Evolutionary conservation across 73 alveolate species (phyloP).

Genomic region (Symbiodinium natans): DNA sequence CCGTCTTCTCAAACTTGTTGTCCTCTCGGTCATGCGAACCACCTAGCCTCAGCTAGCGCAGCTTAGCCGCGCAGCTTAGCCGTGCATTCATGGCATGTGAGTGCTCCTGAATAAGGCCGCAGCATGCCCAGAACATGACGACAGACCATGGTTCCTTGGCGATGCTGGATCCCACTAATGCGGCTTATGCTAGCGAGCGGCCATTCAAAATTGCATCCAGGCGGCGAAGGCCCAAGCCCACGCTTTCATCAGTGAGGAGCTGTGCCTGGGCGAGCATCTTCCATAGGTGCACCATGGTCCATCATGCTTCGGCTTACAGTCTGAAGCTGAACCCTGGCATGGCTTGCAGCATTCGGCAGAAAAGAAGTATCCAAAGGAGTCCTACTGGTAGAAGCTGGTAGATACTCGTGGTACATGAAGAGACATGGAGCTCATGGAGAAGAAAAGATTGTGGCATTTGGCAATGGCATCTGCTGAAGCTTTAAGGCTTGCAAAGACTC

Average conservation of each 20-base stretch:
- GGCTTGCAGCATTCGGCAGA: no score
- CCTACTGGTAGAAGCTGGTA: no score
- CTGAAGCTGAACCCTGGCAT: no score
- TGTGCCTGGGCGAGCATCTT: conserved; percentile 43
- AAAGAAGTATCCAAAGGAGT: no score
- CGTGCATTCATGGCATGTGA: background rate
- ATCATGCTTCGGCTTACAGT: no score
- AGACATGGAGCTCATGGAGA: no score
- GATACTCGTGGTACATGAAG: no score
- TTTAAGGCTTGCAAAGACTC: background rate
- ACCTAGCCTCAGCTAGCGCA: conserved; percentile 10
- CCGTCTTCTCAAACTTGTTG: conserved; percentile 43
- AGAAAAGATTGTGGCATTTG: background rate
- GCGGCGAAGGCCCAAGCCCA: conserved; percentile 64
- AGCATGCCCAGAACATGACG: conserved; percentile 55
- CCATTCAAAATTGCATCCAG: background rate
- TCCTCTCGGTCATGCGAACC: conserved; percentile 39
- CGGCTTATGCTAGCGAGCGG: no score
- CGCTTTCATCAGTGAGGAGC: conserved; percentile 72
- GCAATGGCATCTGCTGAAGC: background rate
- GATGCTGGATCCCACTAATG: no score
- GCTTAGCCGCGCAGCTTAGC: no score
- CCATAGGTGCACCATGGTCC: no score
- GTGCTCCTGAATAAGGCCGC: background rate
- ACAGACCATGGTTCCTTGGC: conserved; percentile 81